These are phyloP conservation scores for Pichia terricola DNA, from an alignment of 1,139 yeast species.

Conservation along the genomic window DNA sequence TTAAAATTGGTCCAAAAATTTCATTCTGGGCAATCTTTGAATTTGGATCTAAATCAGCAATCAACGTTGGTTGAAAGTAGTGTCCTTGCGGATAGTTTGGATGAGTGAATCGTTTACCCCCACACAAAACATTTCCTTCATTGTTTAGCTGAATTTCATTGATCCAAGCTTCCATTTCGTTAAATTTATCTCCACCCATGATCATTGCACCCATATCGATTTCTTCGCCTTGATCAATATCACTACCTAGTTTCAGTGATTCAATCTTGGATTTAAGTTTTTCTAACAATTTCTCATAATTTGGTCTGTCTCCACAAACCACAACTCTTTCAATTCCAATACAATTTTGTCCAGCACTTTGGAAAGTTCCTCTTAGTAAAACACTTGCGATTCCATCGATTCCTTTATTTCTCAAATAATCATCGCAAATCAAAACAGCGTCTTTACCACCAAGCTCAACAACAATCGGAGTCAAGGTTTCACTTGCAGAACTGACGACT, in stretches of 20 bases:
- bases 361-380: constrained; percentile 89
- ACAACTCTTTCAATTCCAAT: constrained; percentile 93
- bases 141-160: constrained; percentile 67
- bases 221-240: constrained; percentile 79
- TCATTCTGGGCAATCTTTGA: constrained; percentile 83
- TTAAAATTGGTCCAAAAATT: constrained; percentile 85
- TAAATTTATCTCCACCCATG: constrained; percentile 62
- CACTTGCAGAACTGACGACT: constrained; percentile 74
- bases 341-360: constrained; percentile 95
- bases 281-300: constrained; percentile 52
- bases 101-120: constrained; percentile 72
- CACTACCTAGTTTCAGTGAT: constrained; percentile 70
- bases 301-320: constrained; percentile 40
- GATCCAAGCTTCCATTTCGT: constrained; percentile 52
- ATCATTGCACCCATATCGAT: constrained; percentile 97
- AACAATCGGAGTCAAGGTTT: constrained; percentile 81
- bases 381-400: constrained; percentile 62
- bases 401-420: constrained; percentile 39
- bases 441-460: constrained; percentile 96
- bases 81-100: constrained; percentile 95
- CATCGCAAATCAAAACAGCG: constrained; percentile 76
- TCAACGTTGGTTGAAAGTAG: constrained; percentile 79
- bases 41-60: constrained; percentile 67
- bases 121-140: constrained; percentile 59
- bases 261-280: constrained; percentile 51